Percentiles rank a stretch among this genome's conserved stretches.
phyloP scores from a whole-genome alignment of 441 rosid species.

The Adansonia rubrostipa region DNA sequence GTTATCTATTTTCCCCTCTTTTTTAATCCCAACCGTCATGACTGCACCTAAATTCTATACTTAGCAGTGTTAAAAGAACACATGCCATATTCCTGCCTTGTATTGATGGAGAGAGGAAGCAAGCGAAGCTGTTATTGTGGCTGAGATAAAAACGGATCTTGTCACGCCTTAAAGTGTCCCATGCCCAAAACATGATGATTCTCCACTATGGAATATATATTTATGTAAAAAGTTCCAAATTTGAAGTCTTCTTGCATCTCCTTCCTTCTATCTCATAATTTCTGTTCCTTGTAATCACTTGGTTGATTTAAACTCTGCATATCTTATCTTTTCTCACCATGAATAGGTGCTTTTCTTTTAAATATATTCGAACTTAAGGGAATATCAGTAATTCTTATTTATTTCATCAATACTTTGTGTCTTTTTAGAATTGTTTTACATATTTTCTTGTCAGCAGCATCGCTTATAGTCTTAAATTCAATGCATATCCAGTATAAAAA shows the following conservation, averaged over 20 bases:
- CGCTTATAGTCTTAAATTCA: neutral
- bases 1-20: no score
- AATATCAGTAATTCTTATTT: neutral
- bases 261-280: neutral
- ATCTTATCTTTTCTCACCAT: neutral
- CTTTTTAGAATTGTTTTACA: neutral
- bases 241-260: conserved; percentile 6
- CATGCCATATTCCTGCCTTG: no score
- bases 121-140: no score
- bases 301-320: neutral
- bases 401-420: neutral
- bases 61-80: no score
- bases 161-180: no score
- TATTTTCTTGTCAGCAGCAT: neutral
- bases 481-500: neutral
- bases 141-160: no score
- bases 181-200: neutral
- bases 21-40: no score
- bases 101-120: no score
- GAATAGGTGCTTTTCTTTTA: neutral
- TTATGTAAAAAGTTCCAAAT: neutral
- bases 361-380: neutral
- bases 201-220: neutral
- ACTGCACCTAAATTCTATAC: no score
- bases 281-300: neutral